phyloP scores from a whole-genome alignment of 2,329 filamentous ascomycete genomes.

The Botrytis tulipae region DNA sequence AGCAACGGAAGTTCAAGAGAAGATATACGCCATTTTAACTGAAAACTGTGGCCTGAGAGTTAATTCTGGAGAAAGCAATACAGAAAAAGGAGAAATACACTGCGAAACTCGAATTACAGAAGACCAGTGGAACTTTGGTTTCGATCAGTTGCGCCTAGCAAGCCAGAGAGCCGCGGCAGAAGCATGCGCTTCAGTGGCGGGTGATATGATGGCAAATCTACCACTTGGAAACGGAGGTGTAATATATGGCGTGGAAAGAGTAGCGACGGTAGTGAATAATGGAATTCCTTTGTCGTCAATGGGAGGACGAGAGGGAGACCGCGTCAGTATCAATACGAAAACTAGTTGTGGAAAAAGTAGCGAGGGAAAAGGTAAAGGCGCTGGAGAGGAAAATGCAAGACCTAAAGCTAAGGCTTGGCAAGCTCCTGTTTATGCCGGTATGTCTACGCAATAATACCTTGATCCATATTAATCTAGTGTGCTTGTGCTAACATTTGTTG shows the following conservation, averaged over 20 bases:
- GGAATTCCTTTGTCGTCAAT: slow-evolving; percentile 16
- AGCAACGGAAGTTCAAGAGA: slow-evolving; percentile 51
- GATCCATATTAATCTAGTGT: background rate
- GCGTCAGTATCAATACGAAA: slow-evolving; percentile 30
- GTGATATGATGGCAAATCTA: slow-evolving; percentile 17
- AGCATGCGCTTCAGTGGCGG: slow-evolving; percentile 35
- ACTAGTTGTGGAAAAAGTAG: slow-evolving; percentile 33
- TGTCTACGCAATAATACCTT: slow-evolving; percentile 11
- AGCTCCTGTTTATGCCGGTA: slow-evolving; percentile 43
- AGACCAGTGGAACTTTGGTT: slow-evolving; percentile 32
- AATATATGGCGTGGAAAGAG: slow-evolving; percentile 32
- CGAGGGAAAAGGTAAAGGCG: slow-evolving; percentile 31
- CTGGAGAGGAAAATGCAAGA: slow-evolving; percentile 34
- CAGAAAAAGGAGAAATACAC: slow-evolving; percentile 27
- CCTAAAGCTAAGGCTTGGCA: slow-evolving; percentile 45
- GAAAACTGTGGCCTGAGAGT: slow-evolving; percentile 30
- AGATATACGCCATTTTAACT: slow-evolving; percentile 52
- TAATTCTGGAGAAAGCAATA: background rate
- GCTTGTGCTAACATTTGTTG: background rate
- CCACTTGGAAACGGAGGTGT: slow-evolving; percentile 28
- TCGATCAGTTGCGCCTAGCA: slow-evolving; percentile 34
- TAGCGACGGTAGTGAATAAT: slow-evolving; percentile 22
- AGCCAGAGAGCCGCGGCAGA: slow-evolving; percentile 36
- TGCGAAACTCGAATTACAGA: slow-evolving; percentile 28
- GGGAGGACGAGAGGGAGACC: slow-evolving; percentile 23